phyloP scores from a whole-genome alignment of 352 stramenopile genomes.

The Globisporangium recalcitrans region DNA sequence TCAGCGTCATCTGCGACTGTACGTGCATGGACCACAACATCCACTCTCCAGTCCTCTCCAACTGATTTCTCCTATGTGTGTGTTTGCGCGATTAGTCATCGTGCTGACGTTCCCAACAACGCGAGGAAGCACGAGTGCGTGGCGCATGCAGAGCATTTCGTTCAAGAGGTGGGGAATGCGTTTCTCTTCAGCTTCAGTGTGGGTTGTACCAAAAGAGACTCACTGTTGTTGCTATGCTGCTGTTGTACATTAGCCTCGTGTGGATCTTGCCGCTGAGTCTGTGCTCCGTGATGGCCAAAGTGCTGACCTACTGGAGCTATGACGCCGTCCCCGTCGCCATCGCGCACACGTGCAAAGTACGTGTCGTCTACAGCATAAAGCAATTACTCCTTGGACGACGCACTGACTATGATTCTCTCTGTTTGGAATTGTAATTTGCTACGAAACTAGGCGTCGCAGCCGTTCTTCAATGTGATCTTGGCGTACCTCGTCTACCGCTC shows the following conservation, averaged over 20 bases:
- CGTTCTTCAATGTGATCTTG: constrained; percentile 84
- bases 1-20: constrained; percentile 78
- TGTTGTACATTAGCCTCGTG: constrained; percentile 34
- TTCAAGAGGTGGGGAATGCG: constrained; percentile 26
- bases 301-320: constrained; percentile 88
- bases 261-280: constrained; percentile 79
- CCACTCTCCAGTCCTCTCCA: neutral
- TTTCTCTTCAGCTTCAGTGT: constrained; percentile 1
- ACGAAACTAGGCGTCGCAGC: constrained; percentile 52
- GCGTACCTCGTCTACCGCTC: constrained; percentile 69
- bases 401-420: neutral
- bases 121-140: constrained; percentile 33
- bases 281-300: constrained; percentile 74
- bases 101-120: constrained; percentile 65
- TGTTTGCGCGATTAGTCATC: constrained; percentile 34
- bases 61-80: neutral
- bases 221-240: neutral
- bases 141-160: constrained; percentile 58
- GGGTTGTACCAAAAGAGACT: neutral
- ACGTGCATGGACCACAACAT: constrained; percentile 8
- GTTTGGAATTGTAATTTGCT: neutral
- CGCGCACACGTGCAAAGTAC: constrained; percentile 77
- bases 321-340: constrained; percentile 79
- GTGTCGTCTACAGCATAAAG: constrained; percentile 4
- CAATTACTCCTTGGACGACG: neutral